Base-by-base conservation (phyloP, 495 filamentous ascomycete species). In the Podospora appendiculata region DNA sequence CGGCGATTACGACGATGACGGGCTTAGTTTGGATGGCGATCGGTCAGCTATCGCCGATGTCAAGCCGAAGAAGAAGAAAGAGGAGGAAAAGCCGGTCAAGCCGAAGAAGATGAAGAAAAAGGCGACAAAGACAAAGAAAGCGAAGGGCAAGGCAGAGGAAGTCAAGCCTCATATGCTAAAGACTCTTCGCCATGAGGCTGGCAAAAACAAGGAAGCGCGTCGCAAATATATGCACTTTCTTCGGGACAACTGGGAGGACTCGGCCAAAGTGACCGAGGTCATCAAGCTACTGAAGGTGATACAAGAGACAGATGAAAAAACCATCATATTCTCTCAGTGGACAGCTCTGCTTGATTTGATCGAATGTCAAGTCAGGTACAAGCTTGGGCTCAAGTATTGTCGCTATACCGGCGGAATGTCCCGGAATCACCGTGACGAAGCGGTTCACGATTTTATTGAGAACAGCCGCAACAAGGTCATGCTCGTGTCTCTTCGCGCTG, bases 251-350 rank as follows among this genome's bases (percentile, higher is more conserved):
- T 95, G 80, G 81, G 64, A 82, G 32, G 73, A 85, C 1, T 91
- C 87, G 41, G 82, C 88, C 18, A 96, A 96, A 64, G 82, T 92
- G 39, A 80, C 83, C 13, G 85, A 88, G 63, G 81, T 84, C 11
- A 63, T 90, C 17, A 83, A 89, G 52, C 79, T 95, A 34, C 73
- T 95, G 12, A 40, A 47, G 33, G 45, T 46, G 32, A 63, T 75
- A 32, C 60, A 70, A 32, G 57, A 64, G 35, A 62, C 60, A 16
- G 54, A 58, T 75, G 74, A 93, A 67, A 96, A 96, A 68, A 93
- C 88, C 2, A 90, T 98, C 42, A 79, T 97, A 54, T 97, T 97
- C 69, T 89, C 84, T 50, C 88, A 95, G 63, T 97, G 92, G 70
- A 96, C 92, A 6, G 86, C 88, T 0, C 76, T 96, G 13, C 81